Evolutionary conservation across 768 basidiomycete species (phyloP).

Genomic region (Trametes meyenii): DNA sequence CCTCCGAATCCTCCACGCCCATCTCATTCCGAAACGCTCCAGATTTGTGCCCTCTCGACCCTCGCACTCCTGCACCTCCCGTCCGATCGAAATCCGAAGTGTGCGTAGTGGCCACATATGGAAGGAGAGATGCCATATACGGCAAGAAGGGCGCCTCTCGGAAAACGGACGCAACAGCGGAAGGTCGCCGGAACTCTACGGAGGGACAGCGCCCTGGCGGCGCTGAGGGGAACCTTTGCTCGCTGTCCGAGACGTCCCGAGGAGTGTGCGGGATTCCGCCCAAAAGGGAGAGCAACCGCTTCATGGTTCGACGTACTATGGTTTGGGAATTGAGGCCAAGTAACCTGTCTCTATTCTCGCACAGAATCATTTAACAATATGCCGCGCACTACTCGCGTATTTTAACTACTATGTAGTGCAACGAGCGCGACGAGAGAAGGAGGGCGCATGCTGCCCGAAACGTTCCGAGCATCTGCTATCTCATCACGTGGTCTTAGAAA

Average conservation of each 20-base stretch:
- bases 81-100: slow-evolving; percentile 14
- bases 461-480: slow-evolving; percentile 1
- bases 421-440: too few relatives aligned
- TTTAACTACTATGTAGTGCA: too few relatives aligned
- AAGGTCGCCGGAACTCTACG: slow-evolving; percentile 11
- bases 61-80: slow-evolving; percentile 2
- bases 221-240: neutral
- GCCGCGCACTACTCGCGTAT: too few relatives aligned
- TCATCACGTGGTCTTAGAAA: neutral
- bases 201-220: neutral
- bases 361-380: too few relatives aligned
- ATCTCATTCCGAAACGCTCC: slow-evolving; percentile 1
- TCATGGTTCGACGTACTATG: neutral
- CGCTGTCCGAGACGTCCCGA: slow-evolving; percentile 17
- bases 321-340: too few relatives aligned
- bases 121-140: neutral
- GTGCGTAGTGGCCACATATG: neutral
- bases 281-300: neutral
- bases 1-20: slow-evolving; percentile 1
- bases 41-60: neutral
- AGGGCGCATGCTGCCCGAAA: slow-evolving; percentile 1
- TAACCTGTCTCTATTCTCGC: too few relatives aligned
- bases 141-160: slow-evolving; percentile 5
- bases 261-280: neutral
- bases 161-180: slow-evolving; percentile 12